Percentiles rank a stretch among this genome's conserved stretches.
These are phyloP conservation scores for Termitomyces sp. DNA, from an alignment of 768 basidiomycete genomes.

Conservation along the genomic window DNA sequence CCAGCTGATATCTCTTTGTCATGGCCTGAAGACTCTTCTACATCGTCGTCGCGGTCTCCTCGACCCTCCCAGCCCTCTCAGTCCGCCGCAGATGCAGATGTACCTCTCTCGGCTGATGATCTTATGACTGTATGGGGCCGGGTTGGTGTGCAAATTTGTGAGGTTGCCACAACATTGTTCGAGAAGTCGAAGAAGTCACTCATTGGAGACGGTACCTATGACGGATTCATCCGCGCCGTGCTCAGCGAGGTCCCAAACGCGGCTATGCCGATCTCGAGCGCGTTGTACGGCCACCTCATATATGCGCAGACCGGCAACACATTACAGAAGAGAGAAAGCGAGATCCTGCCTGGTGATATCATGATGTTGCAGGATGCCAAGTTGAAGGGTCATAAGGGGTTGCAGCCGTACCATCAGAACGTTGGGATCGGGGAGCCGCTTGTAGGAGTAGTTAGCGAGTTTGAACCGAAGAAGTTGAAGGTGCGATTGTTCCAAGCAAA, in stretches of 20 bases:
- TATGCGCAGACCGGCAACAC: constrained; percentile 66
- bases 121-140: constrained; percentile 68
- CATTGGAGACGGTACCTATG: constrained; percentile 82
- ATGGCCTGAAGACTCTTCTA: constrained; percentile 59
- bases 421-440: constrained; percentile 53
- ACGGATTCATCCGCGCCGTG: constrained; percentile 71
- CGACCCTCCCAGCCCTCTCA: constrained; percentile 8
- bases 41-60: constrained; percentile 23
- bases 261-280: constrained; percentile 31
- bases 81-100: constrained; percentile 26
- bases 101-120: constrained; percentile 54
- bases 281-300: constrained; percentile 68
- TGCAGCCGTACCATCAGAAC: constrained; percentile 68
- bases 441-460: constrained; percentile 76
- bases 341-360: constrained; percentile 86
- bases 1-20: constrained; percentile 50
- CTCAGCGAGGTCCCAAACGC: constrained; percentile 67
- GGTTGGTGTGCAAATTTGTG: constrained; percentile 72
- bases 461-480: constrained; percentile 86
- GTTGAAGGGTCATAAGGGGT: constrained; percentile 75
- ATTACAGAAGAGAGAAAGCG: constrained; percentile 72
- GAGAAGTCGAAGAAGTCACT: constrained; percentile 76
- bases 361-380: constrained; percentile 72
- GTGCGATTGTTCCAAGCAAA: constrained; percentile 84
- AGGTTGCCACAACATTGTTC: constrained; percentile 61